Evolutionary conservation across 345 rosid genomes (phyloP).

Genomic region (Hypericum androsaemum): DNA sequence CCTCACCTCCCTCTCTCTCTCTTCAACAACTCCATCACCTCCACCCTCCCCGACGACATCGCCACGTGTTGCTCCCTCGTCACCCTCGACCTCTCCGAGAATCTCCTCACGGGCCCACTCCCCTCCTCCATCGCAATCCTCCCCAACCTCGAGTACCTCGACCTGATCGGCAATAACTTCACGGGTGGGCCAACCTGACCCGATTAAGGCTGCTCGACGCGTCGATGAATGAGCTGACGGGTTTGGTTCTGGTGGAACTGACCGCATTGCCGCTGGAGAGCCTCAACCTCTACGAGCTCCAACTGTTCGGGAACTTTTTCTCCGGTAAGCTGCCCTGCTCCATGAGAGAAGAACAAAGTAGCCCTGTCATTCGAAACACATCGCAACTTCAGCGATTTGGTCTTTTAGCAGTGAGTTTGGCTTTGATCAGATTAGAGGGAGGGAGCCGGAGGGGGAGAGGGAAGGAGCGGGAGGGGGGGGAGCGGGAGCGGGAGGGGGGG

Average conservation of each 20-base stretch:
- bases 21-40: slow-evolving; percentile 38
- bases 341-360: slow-evolving; percentile 94
- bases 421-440: too few species aligned
- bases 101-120: slow-evolving; percentile 40
- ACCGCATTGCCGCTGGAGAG: slow-evolving; percentile 50
- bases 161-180: slow-evolving; percentile 47
- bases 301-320: slow-evolving; percentile 13
- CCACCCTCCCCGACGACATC: too few species aligned
- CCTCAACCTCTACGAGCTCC: slow-evolving; percentile 60
- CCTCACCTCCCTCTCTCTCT: slow-evolving; percentile 51
- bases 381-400: neutral
- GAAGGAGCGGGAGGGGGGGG: too few species aligned
- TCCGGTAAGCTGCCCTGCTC: slow-evolving; percentile 51
- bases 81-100: slow-evolving; percentile 31
- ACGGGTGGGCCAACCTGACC: slow-evolving; percentile 44
- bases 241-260: slow-evolving; percentile 54
- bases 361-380: slow-evolving; percentile 45
- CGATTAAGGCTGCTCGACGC: slow-evolving; percentile 43
- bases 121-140: slow-evolving; percentile 48
- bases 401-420: too few species aligned
- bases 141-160: slow-evolving; percentile 32
- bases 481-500: too few species aligned
- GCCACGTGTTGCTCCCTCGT: slow-evolving; percentile 39
- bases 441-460: too few species aligned
- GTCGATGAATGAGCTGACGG: slow-evolving; percentile 51